phyloP scores from a whole-genome alignment of 495 filamentous ascomycete species.

The Penicillium ochrochloron region DNA sequence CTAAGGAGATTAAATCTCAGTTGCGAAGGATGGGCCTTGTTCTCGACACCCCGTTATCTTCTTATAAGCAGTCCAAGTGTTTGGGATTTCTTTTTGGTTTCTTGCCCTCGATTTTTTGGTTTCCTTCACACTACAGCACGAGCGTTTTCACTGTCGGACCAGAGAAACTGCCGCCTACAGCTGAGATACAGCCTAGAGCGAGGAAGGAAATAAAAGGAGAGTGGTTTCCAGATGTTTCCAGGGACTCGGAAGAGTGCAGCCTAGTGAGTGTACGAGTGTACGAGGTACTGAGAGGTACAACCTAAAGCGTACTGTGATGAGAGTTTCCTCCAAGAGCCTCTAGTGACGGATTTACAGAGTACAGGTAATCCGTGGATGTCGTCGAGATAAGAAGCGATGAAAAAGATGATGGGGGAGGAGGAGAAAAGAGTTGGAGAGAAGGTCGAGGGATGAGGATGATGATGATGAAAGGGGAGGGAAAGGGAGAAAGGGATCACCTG shows the following conservation, averaged over 20 bases:
- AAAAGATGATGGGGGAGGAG: constrained; percentile 23
- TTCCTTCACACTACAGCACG: constrained; percentile 46
- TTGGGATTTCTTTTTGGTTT: background rate
- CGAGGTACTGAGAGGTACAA: constrained; percentile 34
- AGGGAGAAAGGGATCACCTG: constrained; percentile 21
- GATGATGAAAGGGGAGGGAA: constrained; percentile 25
- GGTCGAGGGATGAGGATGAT: constrained; percentile 25
- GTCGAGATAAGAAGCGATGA: constrained; percentile 18
- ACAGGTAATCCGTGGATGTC: constrained; percentile 23
- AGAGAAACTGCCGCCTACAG: constrained; percentile 49
- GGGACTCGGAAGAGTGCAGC: constrained; percentile 25
- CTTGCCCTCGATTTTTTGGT: background rate
- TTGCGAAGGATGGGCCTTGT: background rate
- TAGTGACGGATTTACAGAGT: constrained; percentile 35
- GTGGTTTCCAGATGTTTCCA: constrained; percentile 23
- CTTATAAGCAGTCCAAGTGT: constrained; percentile 16
- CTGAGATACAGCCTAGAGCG: constrained; percentile 51
- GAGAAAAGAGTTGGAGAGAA: constrained; percentile 13
- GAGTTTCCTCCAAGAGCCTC: background rate
- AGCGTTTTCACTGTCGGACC: constrained; percentile 41
- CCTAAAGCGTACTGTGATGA: constrained; percentile 14
- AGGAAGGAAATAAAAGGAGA: constrained; percentile 1
- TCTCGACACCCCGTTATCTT: constrained; percentile 1
- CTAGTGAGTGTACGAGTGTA: constrained; percentile 40
- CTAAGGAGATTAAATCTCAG: constrained; percentile 10